phyloP scores from a whole-genome alignment of 2,329 filamentous ascomycete species.

The Nothopassalora personata region DNA sequence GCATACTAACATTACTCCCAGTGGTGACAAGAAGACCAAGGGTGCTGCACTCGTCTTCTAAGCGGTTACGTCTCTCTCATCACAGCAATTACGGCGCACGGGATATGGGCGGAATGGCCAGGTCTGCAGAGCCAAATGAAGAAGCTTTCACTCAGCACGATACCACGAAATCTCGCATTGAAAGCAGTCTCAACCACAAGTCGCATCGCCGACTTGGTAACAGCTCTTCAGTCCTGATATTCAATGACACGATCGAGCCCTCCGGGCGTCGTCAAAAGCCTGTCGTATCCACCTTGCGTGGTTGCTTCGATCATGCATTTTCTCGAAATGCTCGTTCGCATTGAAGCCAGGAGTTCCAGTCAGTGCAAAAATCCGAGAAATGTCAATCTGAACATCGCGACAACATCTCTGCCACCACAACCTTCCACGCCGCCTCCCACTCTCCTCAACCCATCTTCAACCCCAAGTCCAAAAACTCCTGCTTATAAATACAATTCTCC shows the following conservation, averaged over 20 bases:
- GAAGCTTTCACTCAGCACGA: conserved; percentile 13
- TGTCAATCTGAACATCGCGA: neutral
- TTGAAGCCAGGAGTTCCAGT: neutral
- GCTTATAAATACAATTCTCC: conserved; percentile 13
- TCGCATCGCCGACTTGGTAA: neutral
- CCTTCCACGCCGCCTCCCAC: neutral
- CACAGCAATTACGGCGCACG: conserved; percentile 25
- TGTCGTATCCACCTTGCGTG: neutral
- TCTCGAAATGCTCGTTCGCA: neutral
- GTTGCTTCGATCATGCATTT: neutral
- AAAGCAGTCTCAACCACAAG: neutral
- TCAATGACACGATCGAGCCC: neutral
- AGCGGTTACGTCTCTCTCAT: conserved; percentile 44
- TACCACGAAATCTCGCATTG: neutral
- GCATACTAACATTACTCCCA: conserved; percentile 41
- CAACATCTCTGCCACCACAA: neutral
- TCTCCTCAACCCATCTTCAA: conserved; percentile 7
- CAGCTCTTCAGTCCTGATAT: neutral
- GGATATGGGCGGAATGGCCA: conserved; percentile 20
- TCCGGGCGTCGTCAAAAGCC: neutral
- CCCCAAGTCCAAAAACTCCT: conserved; percentile 15
- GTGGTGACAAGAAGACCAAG: conserved; percentile 99
- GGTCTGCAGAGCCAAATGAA: conserved; percentile 19
- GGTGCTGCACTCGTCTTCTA: conserved; percentile 99
- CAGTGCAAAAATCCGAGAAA: neutral